Percentiles rank a stretch among this genome's conserved stretches.
phyloP scores from a whole-genome alignment of 805 yeast species.

The Lipomyces sp. region DNA sequence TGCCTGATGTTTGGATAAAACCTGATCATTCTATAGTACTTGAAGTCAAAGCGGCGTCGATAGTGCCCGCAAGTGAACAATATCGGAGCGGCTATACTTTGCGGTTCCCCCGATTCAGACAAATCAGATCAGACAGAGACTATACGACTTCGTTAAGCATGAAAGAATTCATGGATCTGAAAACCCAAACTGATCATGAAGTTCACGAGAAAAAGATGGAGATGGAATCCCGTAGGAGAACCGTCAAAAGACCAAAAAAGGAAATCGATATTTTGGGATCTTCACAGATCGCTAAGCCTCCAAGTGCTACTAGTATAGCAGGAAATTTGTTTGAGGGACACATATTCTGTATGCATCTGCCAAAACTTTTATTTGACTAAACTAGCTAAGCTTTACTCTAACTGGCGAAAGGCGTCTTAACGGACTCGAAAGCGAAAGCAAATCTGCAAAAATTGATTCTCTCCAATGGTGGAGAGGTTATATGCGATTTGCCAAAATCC shows the following conservation, averaged over 20 bases:
- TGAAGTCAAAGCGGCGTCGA: slow-evolving; percentile 77
- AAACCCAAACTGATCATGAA: slow-evolving; percentile 33
- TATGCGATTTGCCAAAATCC: slow-evolving; percentile 12
- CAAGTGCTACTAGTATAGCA: slow-evolving; percentile 1
- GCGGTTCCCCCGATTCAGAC: slow-evolving; percentile 69
- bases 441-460: slow-evolving; percentile 49
- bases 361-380: too few species aligned
- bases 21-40: slow-evolving; percentile 75
- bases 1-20: slow-evolving; percentile 73
- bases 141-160: slow-evolving; percentile 36
- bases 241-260: slow-evolving; percentile 7
- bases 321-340: slow-evolving; percentile 12
- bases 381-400: too few species aligned
- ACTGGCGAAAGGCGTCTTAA: neutral
- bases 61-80: slow-evolving; percentile 47
- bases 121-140: slow-evolving; percentile 66
- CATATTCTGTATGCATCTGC: slow-evolving; percentile 6
- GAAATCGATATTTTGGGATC: slow-evolving; percentile 8
- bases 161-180: slow-evolving; percentile 20
- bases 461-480: slow-evolving; percentile 36
- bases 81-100: slow-evolving; percentile 69
- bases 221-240: slow-evolving; percentile 11
- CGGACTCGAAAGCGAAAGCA: slow-evolving; percentile 2
- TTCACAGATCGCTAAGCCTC: neutral
- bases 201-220: slow-evolving; percentile 40